Evolutionary conservation across 305 asterid genomes (phyloP).

Genomic region (Fraxinus dipetala): DNA sequence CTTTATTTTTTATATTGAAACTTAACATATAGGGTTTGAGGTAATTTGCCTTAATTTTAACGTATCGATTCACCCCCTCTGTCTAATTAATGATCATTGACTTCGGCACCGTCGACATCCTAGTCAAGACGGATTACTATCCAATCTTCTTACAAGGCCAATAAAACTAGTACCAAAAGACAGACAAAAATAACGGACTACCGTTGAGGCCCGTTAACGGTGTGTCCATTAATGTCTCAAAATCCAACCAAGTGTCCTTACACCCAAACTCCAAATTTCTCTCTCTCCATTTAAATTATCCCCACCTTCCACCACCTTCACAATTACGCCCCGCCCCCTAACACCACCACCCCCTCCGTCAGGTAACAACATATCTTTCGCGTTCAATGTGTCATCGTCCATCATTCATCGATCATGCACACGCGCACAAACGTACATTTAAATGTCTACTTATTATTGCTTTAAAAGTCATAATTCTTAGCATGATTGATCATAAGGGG

Average conservation of each 20-base stretch:
- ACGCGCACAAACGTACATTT: not conserved
- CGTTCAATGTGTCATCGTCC: not conserved
- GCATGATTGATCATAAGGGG: not conserved
- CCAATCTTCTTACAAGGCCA: not conserved
- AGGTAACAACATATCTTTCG: not conserved
- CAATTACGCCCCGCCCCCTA: not conserved
- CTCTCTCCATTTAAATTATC: slow-evolving; percentile 1
- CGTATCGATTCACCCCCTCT: not conserved
- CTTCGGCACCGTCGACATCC: not conserved
- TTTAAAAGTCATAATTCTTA: not conserved
- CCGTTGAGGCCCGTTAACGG: not conserved
- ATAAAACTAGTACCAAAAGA: not conserved
- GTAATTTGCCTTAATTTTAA: not conserved
- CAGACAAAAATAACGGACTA: not conserved
- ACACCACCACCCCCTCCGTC: not conserved
- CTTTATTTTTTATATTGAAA: not conserved
- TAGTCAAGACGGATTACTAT: not conserved
- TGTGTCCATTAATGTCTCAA: not conserved
- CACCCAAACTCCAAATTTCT: not conserved
- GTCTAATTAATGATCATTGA: not conserved
- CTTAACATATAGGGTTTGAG: not conserved
- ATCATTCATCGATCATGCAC: not conserved
- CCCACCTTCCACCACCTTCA: not conserved
- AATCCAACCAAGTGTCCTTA: not conserved
- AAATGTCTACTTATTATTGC: not conserved